Evolutionary conservation across 2,329 filamentous ascomycete genomes (phyloP).

Genomic region (Claviceps sp.): DNA sequence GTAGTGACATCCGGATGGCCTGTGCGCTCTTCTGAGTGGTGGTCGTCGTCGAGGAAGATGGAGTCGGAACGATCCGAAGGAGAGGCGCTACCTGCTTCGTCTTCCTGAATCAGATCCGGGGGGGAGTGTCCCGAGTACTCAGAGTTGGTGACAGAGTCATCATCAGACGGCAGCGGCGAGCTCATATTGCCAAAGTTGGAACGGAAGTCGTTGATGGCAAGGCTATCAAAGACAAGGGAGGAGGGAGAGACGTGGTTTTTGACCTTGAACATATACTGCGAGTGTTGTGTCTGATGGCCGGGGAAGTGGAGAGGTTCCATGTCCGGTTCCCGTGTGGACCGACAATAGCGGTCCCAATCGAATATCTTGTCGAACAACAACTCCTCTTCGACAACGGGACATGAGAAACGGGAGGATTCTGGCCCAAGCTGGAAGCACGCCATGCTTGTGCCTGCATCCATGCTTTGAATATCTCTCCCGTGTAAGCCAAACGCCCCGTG

Average conservation of each 20-base stretch:
- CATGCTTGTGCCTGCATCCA: conserved; percentile 21
- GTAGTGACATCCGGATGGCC: conserved; percentile 18
- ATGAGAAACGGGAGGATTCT: conserved; percentile 24
- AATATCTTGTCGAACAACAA: conserved; percentile 24
- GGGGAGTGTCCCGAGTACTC: conserved; percentile 25
- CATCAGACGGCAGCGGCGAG: conserved; percentile 19
- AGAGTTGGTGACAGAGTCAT: conserved; percentile 19
- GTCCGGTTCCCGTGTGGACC: conserved; percentile 17
- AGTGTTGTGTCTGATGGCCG: conserved; percentile 13
- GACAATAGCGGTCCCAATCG: conserved; percentile 24
- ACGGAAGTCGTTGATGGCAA: conserved; percentile 19
- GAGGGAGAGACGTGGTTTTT: conserved; percentile 21
- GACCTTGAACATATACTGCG: conserved; percentile 17
- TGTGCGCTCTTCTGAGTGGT: conserved; percentile 16
- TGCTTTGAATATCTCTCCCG: conserved; percentile 20
- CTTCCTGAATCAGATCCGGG: conserved; percentile 23
- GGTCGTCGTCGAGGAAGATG: conserved; percentile 14
- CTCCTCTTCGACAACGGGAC: conserved; percentile 18
- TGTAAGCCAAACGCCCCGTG: conserved; percentile 20
- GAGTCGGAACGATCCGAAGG: conserved; percentile 27
- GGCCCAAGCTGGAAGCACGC: conserved; percentile 21
- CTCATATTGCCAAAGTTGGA: conserved; percentile 22
- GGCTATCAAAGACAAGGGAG: conserved; percentile 16
- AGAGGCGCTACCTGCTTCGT: conserved; percentile 24
- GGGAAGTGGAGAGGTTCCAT: conserved; percentile 15